A percentile compares a stretch with the other conserved stretches of the same genome.
phyloP scores from a whole-genome alignment of 495 filamentous ascomycete species.

The Saxophila tyrrhenica region DNA sequence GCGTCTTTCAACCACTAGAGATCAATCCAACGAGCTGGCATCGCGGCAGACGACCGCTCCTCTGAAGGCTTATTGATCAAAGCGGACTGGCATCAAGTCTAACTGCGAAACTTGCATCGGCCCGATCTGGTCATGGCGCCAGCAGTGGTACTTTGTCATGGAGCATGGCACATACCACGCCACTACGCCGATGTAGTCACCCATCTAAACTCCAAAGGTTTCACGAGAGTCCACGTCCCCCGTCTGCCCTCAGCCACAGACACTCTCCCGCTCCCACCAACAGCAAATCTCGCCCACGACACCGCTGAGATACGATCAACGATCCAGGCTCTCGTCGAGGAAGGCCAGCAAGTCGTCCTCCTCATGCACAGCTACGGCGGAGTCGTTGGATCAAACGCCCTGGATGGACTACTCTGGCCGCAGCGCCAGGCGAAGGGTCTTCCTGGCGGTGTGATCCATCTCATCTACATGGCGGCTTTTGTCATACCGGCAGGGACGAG shows the following conservation, averaged over 20 bases:
- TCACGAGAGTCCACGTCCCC: background rate
- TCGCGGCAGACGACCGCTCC: too few relatives aligned
- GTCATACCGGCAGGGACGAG: background rate
- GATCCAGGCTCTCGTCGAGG: background rate
- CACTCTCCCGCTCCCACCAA: background rate
- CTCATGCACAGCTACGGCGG: conserved; percentile 1
- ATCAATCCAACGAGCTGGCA: too few relatives aligned
- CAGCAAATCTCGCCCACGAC: background rate
- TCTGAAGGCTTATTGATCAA: too few relatives aligned
- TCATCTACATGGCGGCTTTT: conserved; percentile 4
- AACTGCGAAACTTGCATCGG: too few relatives aligned
- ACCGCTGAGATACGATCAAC: background rate
- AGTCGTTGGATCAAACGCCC: background rate
- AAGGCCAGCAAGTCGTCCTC: background rate
- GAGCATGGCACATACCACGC: background rate
- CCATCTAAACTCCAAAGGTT: background rate
- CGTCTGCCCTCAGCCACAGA: background rate
- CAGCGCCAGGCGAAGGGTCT: background rate
- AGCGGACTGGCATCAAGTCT: too few relatives aligned
- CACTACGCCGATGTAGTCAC: background rate
- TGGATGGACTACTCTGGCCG: background rate
- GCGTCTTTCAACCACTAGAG: too few relatives aligned
- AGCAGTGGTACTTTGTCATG: background rate
- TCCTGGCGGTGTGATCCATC: background rate
- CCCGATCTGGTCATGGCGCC: too few relatives aligned